Evolutionary conservation across 495 filamentous ascomycete species (phyloP).

Genomic region (Darksidea phi): DNA sequence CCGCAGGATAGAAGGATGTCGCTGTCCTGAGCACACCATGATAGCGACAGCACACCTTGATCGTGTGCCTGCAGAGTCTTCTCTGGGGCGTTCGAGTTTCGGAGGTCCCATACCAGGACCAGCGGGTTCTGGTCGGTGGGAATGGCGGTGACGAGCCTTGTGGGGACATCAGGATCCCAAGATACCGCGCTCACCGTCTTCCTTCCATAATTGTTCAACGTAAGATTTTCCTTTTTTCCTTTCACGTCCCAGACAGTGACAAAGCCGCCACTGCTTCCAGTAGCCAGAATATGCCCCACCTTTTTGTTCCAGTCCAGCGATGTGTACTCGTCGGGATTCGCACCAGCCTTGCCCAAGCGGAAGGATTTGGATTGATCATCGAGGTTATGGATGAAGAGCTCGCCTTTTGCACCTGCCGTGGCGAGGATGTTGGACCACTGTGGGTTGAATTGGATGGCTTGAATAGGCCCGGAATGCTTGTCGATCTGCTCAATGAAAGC

Average conservation of each 20-base stretch:
- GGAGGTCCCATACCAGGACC: conserved; percentile 90
- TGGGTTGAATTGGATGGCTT: conserved; percentile 97
- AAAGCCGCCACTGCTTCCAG: conserved; percentile 89
- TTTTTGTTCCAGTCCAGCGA: conserved; percentile 98
- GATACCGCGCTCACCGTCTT: conserved; percentile 94
- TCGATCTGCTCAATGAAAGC: conserved; percentile 81
- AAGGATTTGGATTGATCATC: conserved; percentile 80
- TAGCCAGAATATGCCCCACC: conserved; percentile 92
- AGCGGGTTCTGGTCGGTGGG: conserved; percentile 85
- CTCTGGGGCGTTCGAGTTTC: conserved; percentile 95
- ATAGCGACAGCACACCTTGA: conserved; percentile 86
- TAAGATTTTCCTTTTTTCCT: conserved; percentile 92
- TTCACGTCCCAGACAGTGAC: conserved; percentile 99
- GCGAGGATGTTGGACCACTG: conserved; percentile 86
- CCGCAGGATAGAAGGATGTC: conserved; percentile 91
- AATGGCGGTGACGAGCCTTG: conserved; percentile 89
- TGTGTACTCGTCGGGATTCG: conserved; percentile 89
- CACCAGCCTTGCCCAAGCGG: conserved; percentile 80
- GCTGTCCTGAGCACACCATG: conserved; percentile 92
- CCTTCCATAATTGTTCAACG: conserved; percentile 85
- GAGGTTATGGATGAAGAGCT: conserved; percentile 93
- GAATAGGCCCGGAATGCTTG: conserved; percentile 91
- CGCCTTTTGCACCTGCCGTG: conserved; percentile 89
- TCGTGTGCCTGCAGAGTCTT: conserved; percentile 85
- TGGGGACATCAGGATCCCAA: conserved; percentile 93